These are phyloP conservation scores for Viridothelium virens DNA, from an alignment of 495 filamentous ascomycete genomes.

Conservation along the genomic window DNA sequence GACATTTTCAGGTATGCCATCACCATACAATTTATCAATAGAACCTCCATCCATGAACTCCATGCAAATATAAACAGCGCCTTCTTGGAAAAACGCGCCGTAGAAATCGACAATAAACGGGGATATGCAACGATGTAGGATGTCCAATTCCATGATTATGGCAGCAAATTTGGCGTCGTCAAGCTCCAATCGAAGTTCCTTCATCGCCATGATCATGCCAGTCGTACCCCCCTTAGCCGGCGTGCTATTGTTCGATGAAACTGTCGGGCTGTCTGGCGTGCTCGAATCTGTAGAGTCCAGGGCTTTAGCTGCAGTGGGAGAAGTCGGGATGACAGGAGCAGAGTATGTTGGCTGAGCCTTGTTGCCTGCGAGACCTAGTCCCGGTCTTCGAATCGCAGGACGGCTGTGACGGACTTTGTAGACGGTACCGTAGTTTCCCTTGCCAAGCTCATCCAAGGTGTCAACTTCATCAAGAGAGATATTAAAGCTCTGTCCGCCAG, in stretches of 20 bases:
- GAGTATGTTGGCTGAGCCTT: slow-evolving; percentile 34
- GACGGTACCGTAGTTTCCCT: slow-evolving; percentile 97
- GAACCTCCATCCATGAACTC: slow-evolving; percentile 99
- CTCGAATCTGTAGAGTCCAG: neutral
- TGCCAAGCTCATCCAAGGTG: slow-evolving; percentile 88
- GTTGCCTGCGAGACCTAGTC: slow-evolving; percentile 63
- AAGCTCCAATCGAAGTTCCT: slow-evolving; percentile 93
- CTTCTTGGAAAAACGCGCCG: slow-evolving; percentile 98
- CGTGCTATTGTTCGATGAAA: slow-evolving; percentile 34
- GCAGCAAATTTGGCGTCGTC: slow-evolving; percentile 94
- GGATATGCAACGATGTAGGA: slow-evolving; percentile 88
- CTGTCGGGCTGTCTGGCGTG: slow-evolving; percentile 21
- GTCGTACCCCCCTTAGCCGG: slow-evolving; percentile 25
- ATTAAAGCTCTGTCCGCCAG: slow-evolving; percentile 77
- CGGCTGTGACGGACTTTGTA: slow-evolving; percentile 89
- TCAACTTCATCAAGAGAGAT: slow-evolving; percentile 97
- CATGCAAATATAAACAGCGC: slow-evolving; percentile 98
- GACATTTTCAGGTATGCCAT: slow-evolving; percentile 81
- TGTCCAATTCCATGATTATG: slow-evolving; percentile 97
- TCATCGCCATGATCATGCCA: slow-evolving; percentile 95
- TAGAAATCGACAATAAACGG: slow-evolving; percentile 99
- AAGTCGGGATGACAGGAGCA: slow-evolving; percentile 24
- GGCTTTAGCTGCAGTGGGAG: neutral
- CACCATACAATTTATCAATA: slow-evolving; percentile 92
- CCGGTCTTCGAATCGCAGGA: slow-evolving; percentile 68